Percentiles rank a stretch among this genome's conserved stretches.
Conservation (phyloP, 352 stramenopile genomes). For the Phytophthora tentaculata region DNA sequence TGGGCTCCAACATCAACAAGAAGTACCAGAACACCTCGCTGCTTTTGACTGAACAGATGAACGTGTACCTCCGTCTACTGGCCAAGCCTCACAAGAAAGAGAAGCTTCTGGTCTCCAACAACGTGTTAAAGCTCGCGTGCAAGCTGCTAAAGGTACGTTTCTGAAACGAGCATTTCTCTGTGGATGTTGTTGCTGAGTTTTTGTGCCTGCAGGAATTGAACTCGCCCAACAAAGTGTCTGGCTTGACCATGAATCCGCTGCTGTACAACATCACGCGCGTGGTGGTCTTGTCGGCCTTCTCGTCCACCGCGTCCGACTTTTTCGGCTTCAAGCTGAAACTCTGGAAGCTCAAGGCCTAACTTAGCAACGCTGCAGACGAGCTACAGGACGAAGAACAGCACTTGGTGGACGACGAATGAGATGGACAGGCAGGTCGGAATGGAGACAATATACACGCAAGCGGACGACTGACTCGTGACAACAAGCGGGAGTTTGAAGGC, state of each 20-base stretch:
- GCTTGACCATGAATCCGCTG: slow-evolving; percentile 91
- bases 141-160: slow-evolving; percentile 86
- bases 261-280: slow-evolving; percentile 91
- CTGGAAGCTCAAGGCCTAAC: slow-evolving; percentile 88
- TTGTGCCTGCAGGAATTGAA: slow-evolving; percentile 77
- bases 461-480: slow-evolving; percentile 14
- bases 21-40: slow-evolving; percentile 93
- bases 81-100: slow-evolving; percentile 90
- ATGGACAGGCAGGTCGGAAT: slow-evolving; percentile 38
- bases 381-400: slow-evolving; percentile 17
- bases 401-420: slow-evolving; percentile 19
- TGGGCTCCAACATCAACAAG: slow-evolving; percentile 91
- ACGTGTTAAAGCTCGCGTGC: slow-evolving; percentile 91
- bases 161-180: neutral
- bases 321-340: slow-evolving; percentile 93
- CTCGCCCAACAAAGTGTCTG: slow-evolving; percentile 91
- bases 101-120: slow-evolving; percentile 90
- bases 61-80: slow-evolving; percentile 85
- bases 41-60: slow-evolving; percentile 88
- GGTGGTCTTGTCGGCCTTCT: slow-evolving; percentile 90
- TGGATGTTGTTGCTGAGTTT: slow-evolving; percentile 20
- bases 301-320: slow-evolving; percentile 88
- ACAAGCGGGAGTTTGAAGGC: slow-evolving; percentile 24
- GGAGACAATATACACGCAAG: slow-evolving; percentile 13
- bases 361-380: neutral